phyloP scores from a whole-genome alignment of 768 basidiomycete genomes.

The Trametes gibbosa region DNA sequence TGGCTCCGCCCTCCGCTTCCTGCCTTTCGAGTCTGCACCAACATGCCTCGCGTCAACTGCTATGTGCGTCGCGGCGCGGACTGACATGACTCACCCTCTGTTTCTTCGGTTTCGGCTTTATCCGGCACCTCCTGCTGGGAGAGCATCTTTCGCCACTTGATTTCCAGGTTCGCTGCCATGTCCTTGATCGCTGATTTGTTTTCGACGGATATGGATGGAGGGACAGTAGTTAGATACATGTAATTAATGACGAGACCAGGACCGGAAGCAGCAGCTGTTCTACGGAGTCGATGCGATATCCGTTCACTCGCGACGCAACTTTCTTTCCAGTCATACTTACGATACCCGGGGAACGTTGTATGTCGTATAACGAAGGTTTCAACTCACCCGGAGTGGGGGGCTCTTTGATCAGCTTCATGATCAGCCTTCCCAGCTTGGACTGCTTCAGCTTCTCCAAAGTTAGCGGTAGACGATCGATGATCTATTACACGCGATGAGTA shows the following conservation, averaged over 20 bases:
- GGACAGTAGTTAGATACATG: slow-evolving; percentile 67
- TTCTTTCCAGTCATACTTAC: not conserved
- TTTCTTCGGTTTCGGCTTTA: slow-evolving; percentile 34
- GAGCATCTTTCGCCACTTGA: slow-evolving; percentile 73
- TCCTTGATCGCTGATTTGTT: slow-evolving; percentile 78
- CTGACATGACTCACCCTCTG: slow-evolving; percentile 75
- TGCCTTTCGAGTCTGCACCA: slow-evolving; percentile 51
- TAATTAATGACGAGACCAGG: slow-evolving; percentile 5
- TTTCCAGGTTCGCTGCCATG: slow-evolving; percentile 86
- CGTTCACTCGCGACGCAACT: not conserved
- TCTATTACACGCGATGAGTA: slow-evolving; percentile 38
- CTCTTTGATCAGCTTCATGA: slow-evolving; percentile 74
- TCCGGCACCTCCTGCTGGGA: slow-evolving; percentile 40
- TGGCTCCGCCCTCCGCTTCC: slow-evolving; percentile 75
- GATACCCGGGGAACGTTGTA: not conserved
- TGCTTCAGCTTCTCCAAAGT: slow-evolving; percentile 63
- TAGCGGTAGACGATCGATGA: slow-evolving; percentile 81
- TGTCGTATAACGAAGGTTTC: not conserved
- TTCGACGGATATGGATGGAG: slow-evolving; percentile 44
- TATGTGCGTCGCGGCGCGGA: slow-evolving; percentile 28
- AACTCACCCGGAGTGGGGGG: slow-evolving; percentile 79
- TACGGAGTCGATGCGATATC: slow-evolving; percentile 3
- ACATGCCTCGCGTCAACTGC: slow-evolving; percentile 27
- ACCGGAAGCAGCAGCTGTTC: slow-evolving; percentile 5
- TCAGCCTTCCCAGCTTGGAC: slow-evolving; percentile 77